These are phyloP conservation scores for Talaromyces ruber DNA, from an alignment of 495 filamentous ascomycete genomes.

Conservation along the genomic window DNA sequence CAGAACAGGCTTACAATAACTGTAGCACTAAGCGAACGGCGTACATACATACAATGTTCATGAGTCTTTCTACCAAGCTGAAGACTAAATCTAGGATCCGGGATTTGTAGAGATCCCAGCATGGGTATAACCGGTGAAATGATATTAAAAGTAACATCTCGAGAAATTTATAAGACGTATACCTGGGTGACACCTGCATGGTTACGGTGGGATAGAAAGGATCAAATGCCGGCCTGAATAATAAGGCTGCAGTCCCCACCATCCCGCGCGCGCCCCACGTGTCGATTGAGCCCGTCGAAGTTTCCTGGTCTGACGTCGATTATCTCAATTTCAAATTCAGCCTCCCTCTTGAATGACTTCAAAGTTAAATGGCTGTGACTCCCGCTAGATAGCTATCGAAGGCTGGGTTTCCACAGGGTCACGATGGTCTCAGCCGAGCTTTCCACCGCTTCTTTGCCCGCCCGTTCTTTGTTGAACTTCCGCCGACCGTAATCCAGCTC, in stretches of 20 bases:
- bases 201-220: not conserved
- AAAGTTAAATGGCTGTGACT: not conserved
- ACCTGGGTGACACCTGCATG: too few species aligned
- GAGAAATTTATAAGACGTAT: not conserved
- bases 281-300: not conserved
- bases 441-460: not conserved
- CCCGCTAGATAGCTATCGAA: not conserved
- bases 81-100: not conserved
- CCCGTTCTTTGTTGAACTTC: not conserved
- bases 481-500: not conserved
- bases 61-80: not conserved
- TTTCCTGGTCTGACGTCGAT: not conserved
- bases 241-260: not conserved
- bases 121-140: not conserved
- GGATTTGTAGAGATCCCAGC: not conserved
- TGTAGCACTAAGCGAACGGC: not conserved
- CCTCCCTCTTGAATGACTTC: not conserved
- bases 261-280: not conserved
- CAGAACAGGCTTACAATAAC: not conserved
- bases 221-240: not conserved
- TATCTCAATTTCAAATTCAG: not conserved
- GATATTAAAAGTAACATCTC: not conserved
- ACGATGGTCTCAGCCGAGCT: not conserved
- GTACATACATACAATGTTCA: not conserved
- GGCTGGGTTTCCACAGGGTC: not conserved